Base-by-base conservation (phyloP, 495 filamentous ascomycete species). In the Penicillium diatomitis region DNA sequence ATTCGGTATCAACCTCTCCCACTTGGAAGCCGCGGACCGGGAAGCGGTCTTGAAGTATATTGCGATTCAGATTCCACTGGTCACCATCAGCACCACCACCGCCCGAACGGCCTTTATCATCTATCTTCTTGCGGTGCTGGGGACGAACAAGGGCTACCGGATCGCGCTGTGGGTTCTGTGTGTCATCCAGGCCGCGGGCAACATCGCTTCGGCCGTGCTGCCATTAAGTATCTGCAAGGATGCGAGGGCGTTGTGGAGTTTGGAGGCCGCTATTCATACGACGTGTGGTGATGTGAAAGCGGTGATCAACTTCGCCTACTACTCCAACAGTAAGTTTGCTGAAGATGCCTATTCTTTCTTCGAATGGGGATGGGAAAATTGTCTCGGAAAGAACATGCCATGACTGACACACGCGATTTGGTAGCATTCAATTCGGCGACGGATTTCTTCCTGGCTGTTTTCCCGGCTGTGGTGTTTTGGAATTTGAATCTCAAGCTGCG, bases 401-500 rank as follows among this genome's bases (percentile, higher is more conserved):
- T 20, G 20, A 20, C 20, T 20, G 6, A 29, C 8, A 45, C 11
- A 32, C 36, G 42, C 9, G 42, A 8, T 20, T 8, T 4, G 37
- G 7, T 8, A 71, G 70, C 66, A n/a, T 63, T 70, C 47, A 73
- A 73, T 20, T 61, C 68, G 11, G 52, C 67, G 27, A 62, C 62
- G 10, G 70, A 75, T 46, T 45, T 75, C 28, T 67, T 71, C 48
- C 56, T 72, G 4, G 70, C 70, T 11, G 50, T 67, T 5, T 69
- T 72, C 36, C 69, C 71, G 0, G 63, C 69, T 7, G 9, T 66
- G n/a, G 58, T 75, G 0, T 67, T 75, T 50, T 72, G 70, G 67
- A 71, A 66, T 36, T 63, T 73, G 8, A 72, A 66, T 36, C 53
- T 75, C 5, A 64, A 66, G 40, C 38, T 62, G 4, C 53, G 63